Evolutionary conservation across 352 stramenopile species (phyloP).

Genomic region (Pythium myriotylum): DNA sequence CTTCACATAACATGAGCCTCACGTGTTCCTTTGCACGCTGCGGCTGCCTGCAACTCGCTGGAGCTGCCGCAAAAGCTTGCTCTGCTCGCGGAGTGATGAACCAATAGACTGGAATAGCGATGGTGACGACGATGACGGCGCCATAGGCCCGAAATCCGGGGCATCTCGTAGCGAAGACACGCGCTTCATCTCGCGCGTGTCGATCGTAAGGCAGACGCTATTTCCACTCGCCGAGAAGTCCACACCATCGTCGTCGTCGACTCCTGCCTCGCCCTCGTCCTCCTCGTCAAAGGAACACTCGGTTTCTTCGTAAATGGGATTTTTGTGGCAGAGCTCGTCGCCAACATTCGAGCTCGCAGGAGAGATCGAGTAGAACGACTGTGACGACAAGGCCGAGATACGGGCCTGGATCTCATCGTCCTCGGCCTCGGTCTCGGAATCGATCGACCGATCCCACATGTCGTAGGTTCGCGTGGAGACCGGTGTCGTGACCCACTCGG

Average conservation of each 20-base stretch:
- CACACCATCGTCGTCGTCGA: too few relatives aligned
- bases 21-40: not conserved
- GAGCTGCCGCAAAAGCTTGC: not conserved
- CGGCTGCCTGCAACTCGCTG: not conserved
- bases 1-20: too few relatives aligned
- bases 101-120: not conserved
- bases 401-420: too few relatives aligned
- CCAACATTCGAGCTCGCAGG: too few relatives aligned
- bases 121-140: too few relatives aligned
- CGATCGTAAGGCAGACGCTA: not conserved
- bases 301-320: not conserved
- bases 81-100: not conserved
- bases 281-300: not conserved
- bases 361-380: too few relatives aligned
- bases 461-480: too few relatives aligned
- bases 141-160: too few relatives aligned
- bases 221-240: not conserved
- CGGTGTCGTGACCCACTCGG: not conserved
- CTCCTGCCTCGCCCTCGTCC: not conserved
- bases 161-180: not conserved
- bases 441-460: too few relatives aligned
- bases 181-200: conserved; percentile 3
- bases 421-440: too few relatives aligned
- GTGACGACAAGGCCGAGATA: too few relatives aligned
- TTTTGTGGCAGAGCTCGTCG: too few relatives aligned